These are phyloP conservation scores for Cinnamomum chago DNA, from an alignment of 164 flowering plant species.

Conservation along the genomic window DNA sequence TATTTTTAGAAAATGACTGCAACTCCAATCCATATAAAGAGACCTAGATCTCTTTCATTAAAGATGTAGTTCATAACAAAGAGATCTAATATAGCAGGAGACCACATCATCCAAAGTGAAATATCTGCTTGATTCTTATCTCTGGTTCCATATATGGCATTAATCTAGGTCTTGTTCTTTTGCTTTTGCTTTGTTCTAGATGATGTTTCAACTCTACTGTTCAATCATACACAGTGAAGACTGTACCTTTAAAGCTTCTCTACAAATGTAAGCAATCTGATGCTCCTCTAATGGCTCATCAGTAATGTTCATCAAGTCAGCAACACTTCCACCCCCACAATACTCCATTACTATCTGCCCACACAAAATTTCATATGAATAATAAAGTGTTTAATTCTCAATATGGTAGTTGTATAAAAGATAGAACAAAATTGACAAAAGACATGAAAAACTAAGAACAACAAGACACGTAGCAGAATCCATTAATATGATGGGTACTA, in stretches of 20 bases:
- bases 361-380: background rate
- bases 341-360: slow-evolving; percentile 98
- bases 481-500: background rate
- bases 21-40: too few relatives aligned
- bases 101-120: too few relatives aligned
- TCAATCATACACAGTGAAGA: background rate
- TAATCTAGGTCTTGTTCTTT: too few relatives aligned
- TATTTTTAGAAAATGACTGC: too few relatives aligned
- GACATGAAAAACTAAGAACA: background rate
- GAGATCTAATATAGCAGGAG: too few relatives aligned
- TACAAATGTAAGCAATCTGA: slow-evolving; percentile 95
- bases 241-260: slow-evolving; percentile 90
- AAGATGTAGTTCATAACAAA: too few relatives aligned
- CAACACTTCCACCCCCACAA: slow-evolving; percentile 99
- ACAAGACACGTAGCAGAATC: background rate
- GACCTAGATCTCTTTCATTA: too few relatives aligned
- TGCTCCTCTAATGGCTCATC: slow-evolving; percentile 90
- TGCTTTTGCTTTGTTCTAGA: too few relatives aligned
- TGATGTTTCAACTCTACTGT: background rate
- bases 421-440: too few relatives aligned
- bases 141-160: too few relatives aligned
- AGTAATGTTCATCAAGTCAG: slow-evolving; percentile 88
- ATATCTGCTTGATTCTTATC: too few relatives aligned
- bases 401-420: background rate
- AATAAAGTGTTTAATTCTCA: background rate